Conservation (phyloP, 2,329 filamentous ascomycete genomes). For the Neospermospora avenae region DNA sequence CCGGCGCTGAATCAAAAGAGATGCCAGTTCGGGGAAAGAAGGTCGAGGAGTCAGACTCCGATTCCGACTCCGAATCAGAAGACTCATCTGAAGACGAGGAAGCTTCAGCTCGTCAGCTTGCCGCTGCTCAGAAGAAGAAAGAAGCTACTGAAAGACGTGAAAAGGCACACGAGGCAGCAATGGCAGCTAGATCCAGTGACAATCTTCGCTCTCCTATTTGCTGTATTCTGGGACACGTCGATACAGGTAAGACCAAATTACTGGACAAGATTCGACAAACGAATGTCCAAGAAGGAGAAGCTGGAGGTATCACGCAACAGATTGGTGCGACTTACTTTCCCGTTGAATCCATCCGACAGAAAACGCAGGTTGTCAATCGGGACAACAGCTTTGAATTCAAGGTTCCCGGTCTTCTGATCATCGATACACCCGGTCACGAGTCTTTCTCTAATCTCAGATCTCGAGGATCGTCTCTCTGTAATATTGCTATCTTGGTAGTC, state of each 20-base stretch:
- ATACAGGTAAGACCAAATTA: conserved; percentile 99
- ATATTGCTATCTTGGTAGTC: conserved; percentile 97
- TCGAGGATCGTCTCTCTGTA: conserved; percentile 95
- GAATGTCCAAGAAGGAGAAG: conserved; percentile 98
- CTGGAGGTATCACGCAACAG: conserved; percentile 98
- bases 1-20: conserved; percentile 21
- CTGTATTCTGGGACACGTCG: conserved; percentile 99
- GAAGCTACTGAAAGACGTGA: conserved; percentile 86
- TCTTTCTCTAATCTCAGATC: conserved; percentile 98
- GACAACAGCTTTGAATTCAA: conserved; percentile 94
- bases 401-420: conserved; percentile 91
- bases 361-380: conserved; percentile 89
- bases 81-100: conserved; percentile 72
- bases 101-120: conserved; percentile 67
- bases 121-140: conserved; percentile 75
- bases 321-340: conserved; percentile 99
- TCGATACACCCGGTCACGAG: conserved; percentile 99
- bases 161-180: conserved; percentile 85
- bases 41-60: conserved; percentile 52
- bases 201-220: conserved; percentile 96
- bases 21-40: conserved; percentile 26
- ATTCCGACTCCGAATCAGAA: conserved; percentile 54
- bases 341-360: conserved; percentile 84
- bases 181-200: conserved; percentile 88
- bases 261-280: conserved; percentile 98